These are phyloP conservation scores for Neocucurbitaria cava DNA, from an alignment of 2,329 filamentous ascomycete species.

Conservation along the genomic window DNA sequence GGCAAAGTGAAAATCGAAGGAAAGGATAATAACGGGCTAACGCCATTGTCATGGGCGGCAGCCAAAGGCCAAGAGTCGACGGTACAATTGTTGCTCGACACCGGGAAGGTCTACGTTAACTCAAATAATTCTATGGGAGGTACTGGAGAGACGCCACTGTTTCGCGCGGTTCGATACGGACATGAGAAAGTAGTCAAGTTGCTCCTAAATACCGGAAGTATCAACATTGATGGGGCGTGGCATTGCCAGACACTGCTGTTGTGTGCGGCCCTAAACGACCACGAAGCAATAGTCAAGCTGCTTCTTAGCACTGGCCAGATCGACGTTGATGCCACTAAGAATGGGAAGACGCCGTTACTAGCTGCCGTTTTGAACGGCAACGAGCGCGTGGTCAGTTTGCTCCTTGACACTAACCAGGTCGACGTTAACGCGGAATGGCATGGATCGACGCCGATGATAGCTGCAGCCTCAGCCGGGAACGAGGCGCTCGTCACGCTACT, in stretches of 20 bases:
- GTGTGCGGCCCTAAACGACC: not conserved
- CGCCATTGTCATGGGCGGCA: slow-evolving; percentile 5
- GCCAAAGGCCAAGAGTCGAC: not conserved
- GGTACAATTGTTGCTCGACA: slow-evolving; percentile 6
- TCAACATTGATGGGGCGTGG: slow-evolving; percentile 1
- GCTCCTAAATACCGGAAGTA: slow-evolving; percentile 4
- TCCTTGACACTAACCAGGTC: too few relatives aligned
- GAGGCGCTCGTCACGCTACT: too few relatives aligned
- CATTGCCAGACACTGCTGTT: not conserved
- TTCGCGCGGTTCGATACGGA: slow-evolving; percentile 1
- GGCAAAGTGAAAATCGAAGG: not conserved
- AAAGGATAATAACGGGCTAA: not conserved
- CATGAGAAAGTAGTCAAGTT: slow-evolving; percentile 4
- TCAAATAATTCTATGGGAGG: too few relatives aligned
- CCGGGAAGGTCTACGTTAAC: not conserved
- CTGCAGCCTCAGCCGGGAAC: too few relatives aligned
- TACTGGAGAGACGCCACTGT: slow-evolving; percentile 4
- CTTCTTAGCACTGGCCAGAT: not conserved
- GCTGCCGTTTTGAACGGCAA: too few relatives aligned
- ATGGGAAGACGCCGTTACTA: too few relatives aligned
- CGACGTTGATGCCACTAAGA: too few relatives aligned
- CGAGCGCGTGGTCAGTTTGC: too few relatives aligned
- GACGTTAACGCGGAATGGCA: too few relatives aligned
- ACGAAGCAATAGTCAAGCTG: slow-evolving; percentile 2
- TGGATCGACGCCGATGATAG: too few relatives aligned